Conservation (phyloP, 2,329 filamentous ascomycete genomes). For the Trichoderma aggressivum region DNA sequence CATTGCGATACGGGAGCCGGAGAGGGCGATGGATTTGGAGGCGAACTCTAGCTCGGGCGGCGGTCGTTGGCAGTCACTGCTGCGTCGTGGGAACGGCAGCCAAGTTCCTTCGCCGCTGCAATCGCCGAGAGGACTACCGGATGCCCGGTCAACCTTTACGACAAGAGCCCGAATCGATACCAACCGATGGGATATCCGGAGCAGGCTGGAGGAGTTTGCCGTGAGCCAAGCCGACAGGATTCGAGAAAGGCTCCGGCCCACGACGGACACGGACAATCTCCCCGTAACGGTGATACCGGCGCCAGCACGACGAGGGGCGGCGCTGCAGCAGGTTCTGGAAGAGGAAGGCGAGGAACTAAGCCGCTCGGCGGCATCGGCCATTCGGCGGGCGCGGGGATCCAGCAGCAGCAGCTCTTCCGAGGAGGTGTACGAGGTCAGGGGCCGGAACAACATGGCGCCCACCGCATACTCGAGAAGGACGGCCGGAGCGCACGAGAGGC, state of each 20-base stretch:
- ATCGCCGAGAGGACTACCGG: neutral
- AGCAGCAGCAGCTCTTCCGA: slow-evolving; percentile 27
- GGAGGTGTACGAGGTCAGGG: neutral
- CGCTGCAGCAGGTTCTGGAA: slow-evolving; percentile 54
- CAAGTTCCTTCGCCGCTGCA: neutral
- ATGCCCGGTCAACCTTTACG: slow-evolving; percentile 4
- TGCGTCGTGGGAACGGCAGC: slow-evolving; percentile 7
- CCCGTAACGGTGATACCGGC: slow-evolving; percentile 61
- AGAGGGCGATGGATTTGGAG: slow-evolving; percentile 28
- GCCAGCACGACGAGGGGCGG: slow-evolving; percentile 55
- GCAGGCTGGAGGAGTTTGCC: slow-evolving; percentile 59
- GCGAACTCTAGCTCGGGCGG: slow-evolving; percentile 28
- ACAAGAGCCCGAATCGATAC: slow-evolving; percentile 23
- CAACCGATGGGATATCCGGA: slow-evolving; percentile 52
- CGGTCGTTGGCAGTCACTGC: slow-evolving; percentile 28
- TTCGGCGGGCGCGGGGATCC: slow-evolving; percentile 13
- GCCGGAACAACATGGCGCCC: neutral
- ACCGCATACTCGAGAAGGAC: slow-evolving; percentile 22
- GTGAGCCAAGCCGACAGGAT: slow-evolving; percentile 58
- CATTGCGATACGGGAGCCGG: slow-evolving; percentile 19
- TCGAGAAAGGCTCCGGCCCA: slow-evolving; percentile 53
- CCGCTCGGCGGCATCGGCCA: slow-evolving; percentile 14
- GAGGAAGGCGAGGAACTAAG: slow-evolving; percentile 41
- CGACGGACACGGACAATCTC: slow-evolving; percentile 52
- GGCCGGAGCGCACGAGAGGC: slow-evolving; percentile 22